Base-by-base conservation (phyloP, 768 basidiomycete genomes). In the Chalciporus pseudorubinellus region DNA sequence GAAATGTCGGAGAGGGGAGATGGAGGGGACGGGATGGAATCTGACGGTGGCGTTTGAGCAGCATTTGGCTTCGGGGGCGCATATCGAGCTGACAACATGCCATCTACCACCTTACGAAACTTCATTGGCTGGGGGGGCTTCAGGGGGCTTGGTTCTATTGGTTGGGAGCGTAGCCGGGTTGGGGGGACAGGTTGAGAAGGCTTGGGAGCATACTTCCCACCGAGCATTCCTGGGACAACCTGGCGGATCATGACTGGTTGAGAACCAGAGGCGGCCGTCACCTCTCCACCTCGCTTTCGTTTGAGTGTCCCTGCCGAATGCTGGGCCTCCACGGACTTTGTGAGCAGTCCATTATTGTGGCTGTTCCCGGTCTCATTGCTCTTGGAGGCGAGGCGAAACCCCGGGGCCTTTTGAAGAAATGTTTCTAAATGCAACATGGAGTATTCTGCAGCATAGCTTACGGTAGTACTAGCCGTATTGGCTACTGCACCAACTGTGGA, bases 91-190 rank as follows among this genome's bases (percentile, higher is more conserved):
- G 70, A 59, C 34, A 69, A 39, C 61, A 70, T 73, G 46, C 73
- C 72, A 43, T 68, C 66, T n/a, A 68, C 65, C 12, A 71, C 74
- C 29, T 72, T 73, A 18, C 74, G 72, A 52, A 72, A 72, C 53
- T 61, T 67, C n/a, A 75, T 56, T 33, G 65, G 69, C 1, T 67
- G 68, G 10, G 46, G 53, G 24, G 16, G 51, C 44, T 59, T 70
- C 16, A 42, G 56, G 2, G 59, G 58, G 34, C 59, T 68, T 10
- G 41, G 21, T 40, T 52, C 58, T n/a, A 20, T 29, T 28, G 56
- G 55, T 12, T 48, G 38, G n/a, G 14, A n/a, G n/a, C 34, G 34
- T 36, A n/a, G 34, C 20, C 46, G 59, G n/a, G 40, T 40, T 24
- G 46, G 57, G n/a, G 58, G 41, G 33, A 42, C 43, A n/a, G 29